phyloP scores from a whole-genome alignment of 1,284 basidiomycete species.

The Leccinum subfulvum region DNA sequence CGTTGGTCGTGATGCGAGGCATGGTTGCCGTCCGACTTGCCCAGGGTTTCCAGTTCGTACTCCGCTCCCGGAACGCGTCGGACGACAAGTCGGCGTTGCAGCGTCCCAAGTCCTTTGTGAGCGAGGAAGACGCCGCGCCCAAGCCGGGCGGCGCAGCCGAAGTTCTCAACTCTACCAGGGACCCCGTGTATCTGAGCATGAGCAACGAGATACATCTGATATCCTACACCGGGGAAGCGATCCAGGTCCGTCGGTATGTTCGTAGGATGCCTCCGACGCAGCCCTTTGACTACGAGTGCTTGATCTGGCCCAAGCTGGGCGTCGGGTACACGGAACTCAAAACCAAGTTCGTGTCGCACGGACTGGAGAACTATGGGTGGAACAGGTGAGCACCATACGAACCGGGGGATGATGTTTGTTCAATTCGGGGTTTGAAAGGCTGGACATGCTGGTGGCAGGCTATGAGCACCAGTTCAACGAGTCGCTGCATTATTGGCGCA shows the following conservation, averaged over 20 bases:
- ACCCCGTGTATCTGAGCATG: slow-evolving; percentile 90
- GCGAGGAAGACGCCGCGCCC: slow-evolving; percentile 53
- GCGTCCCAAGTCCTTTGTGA: slow-evolving; percentile 55
- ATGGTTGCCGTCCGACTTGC: slow-evolving; percentile 91
- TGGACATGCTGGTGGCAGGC: slow-evolving; percentile 84
- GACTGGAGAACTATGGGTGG: slow-evolving; percentile 80
- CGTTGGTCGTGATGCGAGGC: slow-evolving; percentile 84
- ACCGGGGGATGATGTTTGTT: neutral
- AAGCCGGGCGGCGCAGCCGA: slow-evolving; percentile 71
- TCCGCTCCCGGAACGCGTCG: slow-evolving; percentile 41
- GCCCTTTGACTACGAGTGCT: slow-evolving; percentile 78
- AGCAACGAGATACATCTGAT: slow-evolving; percentile 94
- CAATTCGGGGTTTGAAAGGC: slow-evolving; percentile 36
- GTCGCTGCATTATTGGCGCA: slow-evolving; percentile 89
- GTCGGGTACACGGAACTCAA: slow-evolving; percentile 81
- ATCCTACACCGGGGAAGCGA: slow-evolving; percentile 82
- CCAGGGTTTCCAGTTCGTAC: slow-evolving; percentile 96
- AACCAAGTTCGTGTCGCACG: slow-evolving; percentile 77
- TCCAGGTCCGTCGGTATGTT: slow-evolving; percentile 87
- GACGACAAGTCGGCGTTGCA: slow-evolving; percentile 37
- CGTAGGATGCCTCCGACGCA: slow-evolving; percentile 65
- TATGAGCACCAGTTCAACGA: slow-evolving; percentile 82
- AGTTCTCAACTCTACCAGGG: slow-evolving; percentile 61
- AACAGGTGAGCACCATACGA: slow-evolving; percentile 54
- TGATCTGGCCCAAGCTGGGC: slow-evolving; percentile 92